Evolutionary conservation across 1,284 basidiomycete species (phyloP), one percentile per base, ranked within the genome.

Genomic region (Cryptococcus sp.): DNA sequence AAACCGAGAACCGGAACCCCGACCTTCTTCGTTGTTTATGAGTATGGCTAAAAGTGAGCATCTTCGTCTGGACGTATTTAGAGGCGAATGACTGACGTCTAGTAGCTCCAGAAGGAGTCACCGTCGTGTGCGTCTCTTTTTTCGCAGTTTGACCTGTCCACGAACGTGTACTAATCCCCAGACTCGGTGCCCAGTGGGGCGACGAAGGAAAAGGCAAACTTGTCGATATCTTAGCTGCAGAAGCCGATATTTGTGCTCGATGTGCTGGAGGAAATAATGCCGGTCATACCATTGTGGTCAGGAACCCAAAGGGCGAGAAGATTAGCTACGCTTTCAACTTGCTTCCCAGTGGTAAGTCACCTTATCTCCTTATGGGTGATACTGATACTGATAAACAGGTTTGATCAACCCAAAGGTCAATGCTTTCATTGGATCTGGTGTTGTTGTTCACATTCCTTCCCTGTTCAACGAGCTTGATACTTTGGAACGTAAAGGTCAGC

Each of bases 211-310:
- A 96, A 76, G 91, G 91, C 45, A 94, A 97, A 77, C 84, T 97
- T 56, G 91, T 93, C 56, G 91, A 98, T 75, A 86, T 96, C 70
- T 80, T 96, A 62, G 82, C 90, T 44, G 88, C 86, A 19, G 83
- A 94, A 50, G 83, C 85, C 63, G 94, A 98, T 73, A 77, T 98
- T 69, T 98, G 93, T 69, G 94, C 93, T 32, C 84, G 94, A 45
- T 98, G 92, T 74, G 94, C 94, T 5, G 94, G 94, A 24, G 96
- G 94, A 18, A 98, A 98, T 79, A 98, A 98, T 73, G 94, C 94
- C 40, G 96, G 94, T 5, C 94, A 98, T 77, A 98, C 96, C 31
- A 97, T 98, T 73, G 88, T 98, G 59, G 90, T 87, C 36, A 85
- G 88, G 44, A 73, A 79, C 82, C 61, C 84, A 77, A 52, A 81